Percentiles rank a stretch among this genome's conserved stretches.
phyloP scores from a whole-genome alignment of 805 yeast genomes.

The Pichia scutulata region DNA sequence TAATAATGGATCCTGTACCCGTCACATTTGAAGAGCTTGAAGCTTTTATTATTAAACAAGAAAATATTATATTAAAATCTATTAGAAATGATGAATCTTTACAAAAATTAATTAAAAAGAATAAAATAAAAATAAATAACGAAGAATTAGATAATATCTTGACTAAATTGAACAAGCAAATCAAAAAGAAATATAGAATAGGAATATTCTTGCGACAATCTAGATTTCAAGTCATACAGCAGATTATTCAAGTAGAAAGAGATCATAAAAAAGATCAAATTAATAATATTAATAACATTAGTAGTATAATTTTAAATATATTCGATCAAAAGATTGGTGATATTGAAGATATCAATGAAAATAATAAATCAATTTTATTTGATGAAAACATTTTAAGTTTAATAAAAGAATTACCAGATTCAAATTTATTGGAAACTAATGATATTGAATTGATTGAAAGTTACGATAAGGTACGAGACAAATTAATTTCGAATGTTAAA shows the following conservation, averaged over 20 bases:
- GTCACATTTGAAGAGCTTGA: constrained; percentile 21
- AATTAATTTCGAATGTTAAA: background rate
- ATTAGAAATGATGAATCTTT: constrained; percentile 13
- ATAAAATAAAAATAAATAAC: constrained; percentile 4
- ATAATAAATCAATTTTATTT: background rate
- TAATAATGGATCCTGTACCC: constrained; percentile 6
- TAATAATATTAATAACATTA: constrained; percentile 20
- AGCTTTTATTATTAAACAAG: constrained; percentile 19
- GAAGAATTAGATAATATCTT: constrained; percentile 7
- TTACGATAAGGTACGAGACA: constrained; percentile 17
- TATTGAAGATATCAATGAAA: constrained; percentile 20
- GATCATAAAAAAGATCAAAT: constrained; percentile 9
- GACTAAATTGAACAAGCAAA: constrained; percentile 1
- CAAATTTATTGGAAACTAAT: constrained; percentile 15
- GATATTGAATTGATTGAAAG: constrained; percentile 18
- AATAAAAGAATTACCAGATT: constrained; percentile 26
- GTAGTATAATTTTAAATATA: constrained; percentile 20
- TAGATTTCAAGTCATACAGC: constrained; percentile 24
- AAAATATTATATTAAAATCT: constrained; percentile 15
- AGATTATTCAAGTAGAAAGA: constrained; percentile 22
- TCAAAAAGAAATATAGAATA: constrained; percentile 13
- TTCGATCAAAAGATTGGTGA: constrained; percentile 12
- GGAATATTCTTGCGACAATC: constrained; percentile 26
- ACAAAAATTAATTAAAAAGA: constrained; percentile 7
- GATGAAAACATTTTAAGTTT: constrained; percentile 17